phyloP scores from a whole-genome alignment of 1,139 yeast genomes.

The Yamadazyma oceani region DNA sequence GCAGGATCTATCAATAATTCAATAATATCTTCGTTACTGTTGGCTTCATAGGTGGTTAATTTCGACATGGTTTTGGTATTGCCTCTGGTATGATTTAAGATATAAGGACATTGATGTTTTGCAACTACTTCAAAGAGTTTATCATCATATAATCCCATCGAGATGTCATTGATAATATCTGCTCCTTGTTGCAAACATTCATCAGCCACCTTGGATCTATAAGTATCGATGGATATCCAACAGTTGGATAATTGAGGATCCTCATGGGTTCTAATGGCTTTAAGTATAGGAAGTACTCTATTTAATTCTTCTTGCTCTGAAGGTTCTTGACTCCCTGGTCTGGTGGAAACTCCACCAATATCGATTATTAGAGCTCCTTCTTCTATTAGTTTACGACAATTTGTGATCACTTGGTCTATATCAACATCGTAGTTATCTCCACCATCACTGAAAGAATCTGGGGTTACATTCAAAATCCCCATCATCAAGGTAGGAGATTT shows the following conservation, averaged over 20 bases:
- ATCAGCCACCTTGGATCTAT: constrained; percentile 71
- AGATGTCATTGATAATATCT: constrained; percentile 87
- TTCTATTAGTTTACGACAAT: constrained; percentile 45
- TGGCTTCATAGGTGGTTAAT: constrained; percentile 54
- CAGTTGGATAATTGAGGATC: constrained; percentile 38
- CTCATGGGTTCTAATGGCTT: constrained; percentile 49
- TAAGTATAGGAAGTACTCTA: constrained; percentile 70
- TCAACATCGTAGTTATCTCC: constrained; percentile 41
- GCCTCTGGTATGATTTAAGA: constrained; percentile 86
- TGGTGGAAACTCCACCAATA: constrained; percentile 90
- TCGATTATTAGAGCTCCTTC: constrained; percentile 74
- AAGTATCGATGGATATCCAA: constrained; percentile 81
- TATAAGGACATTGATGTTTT: constrained; percentile 68
- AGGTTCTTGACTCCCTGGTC: constrained; percentile 74
- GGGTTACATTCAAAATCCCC: constrained; percentile 89
- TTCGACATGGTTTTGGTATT: constrained; percentile 70
- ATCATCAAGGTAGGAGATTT: constrained; percentile 55
- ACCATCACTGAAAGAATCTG: constrained; percentile 96
- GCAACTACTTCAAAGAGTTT: constrained; percentile 68
- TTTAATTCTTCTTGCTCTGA: constrained; percentile 56
- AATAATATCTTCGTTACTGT: constrained; percentile 37
- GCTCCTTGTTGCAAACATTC: constrained; percentile 75
- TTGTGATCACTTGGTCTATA: constrained; percentile 30
- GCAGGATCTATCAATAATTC: constrained; percentile 38
- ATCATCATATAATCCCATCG: constrained; percentile 75